Evolutionary conservation across 2,329 filamentous ascomycete genomes (phyloP).

Genomic region (Hypoxylon rubiginosum): DNA sequence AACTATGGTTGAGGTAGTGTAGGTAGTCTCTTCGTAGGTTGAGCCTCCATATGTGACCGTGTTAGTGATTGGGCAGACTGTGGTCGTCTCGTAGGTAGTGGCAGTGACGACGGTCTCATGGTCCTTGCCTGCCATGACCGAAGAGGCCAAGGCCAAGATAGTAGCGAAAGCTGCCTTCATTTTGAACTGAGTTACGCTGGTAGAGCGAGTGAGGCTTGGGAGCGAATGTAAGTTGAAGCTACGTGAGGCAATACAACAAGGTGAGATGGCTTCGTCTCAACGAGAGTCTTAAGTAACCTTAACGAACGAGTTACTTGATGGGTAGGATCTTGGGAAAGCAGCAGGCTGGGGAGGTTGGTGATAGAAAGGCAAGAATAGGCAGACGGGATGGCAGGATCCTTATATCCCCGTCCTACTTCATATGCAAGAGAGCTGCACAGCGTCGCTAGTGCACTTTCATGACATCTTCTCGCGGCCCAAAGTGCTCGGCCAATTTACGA

Average conservation of each 20-base stretch:
- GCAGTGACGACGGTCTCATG: slow-evolving; percentile 34
- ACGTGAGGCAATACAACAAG: slow-evolving; percentile 24
- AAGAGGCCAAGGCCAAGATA: slow-evolving; percentile 47
- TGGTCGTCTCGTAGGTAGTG: slow-evolving; percentile 59
- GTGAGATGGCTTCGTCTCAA: slow-evolving; percentile 25
- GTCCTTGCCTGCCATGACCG: slow-evolving; percentile 44
- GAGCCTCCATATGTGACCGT: slow-evolving; percentile 58
- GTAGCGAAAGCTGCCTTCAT: slow-evolving; percentile 49
- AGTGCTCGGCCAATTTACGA: slow-evolving; percentile 28
- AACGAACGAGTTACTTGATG: slow-evolving; percentile 51
- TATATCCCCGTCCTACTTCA: slow-evolving; percentile 43
- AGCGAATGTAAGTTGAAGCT: slow-evolving; percentile 32
- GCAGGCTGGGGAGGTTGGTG: slow-evolving; percentile 40
- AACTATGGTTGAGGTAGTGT: slow-evolving; percentile 60
- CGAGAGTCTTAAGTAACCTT: slow-evolving; percentile 50
- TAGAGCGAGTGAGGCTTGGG: slow-evolving; percentile 19
- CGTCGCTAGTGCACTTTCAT: slow-evolving; percentile 38
- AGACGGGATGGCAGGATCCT: slow-evolving; percentile 37
- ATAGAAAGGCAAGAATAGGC: slow-evolving; percentile 22
- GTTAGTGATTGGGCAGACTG: slow-evolving; percentile 61
- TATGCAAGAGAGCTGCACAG: slow-evolving; percentile 34
- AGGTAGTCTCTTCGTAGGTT: slow-evolving; percentile 59
- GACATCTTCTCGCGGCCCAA: slow-evolving; percentile 38
- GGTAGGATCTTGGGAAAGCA: slow-evolving; percentile 24
- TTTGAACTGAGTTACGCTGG: slow-evolving; percentile 29